phyloP scores from a whole-genome alignment of 768 basidiomycete genomes.

The Suillus alpinus region DNA sequence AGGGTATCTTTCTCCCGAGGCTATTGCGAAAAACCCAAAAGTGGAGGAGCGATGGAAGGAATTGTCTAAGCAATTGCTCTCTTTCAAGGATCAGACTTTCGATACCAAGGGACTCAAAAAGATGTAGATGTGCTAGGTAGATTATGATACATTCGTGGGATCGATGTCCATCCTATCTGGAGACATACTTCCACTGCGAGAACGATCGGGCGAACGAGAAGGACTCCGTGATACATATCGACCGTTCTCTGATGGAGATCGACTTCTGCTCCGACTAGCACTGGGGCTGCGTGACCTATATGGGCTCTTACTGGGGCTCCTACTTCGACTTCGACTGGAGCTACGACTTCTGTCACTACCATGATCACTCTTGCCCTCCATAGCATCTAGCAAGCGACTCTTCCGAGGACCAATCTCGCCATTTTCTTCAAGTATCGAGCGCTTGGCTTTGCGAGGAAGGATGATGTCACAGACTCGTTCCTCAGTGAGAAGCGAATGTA shows the following conservation, averaged over 20 bases:
- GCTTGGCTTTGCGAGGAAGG: slow-evolving; percentile 82
- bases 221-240: slow-evolving; percentile 68
- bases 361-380: slow-evolving; percentile 70
- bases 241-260: slow-evolving; percentile 43
- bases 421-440: slow-evolving; percentile 86
- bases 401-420: slow-evolving; percentile 84
- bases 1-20: slow-evolving; percentile 67
- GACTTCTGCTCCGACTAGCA: slow-evolving; percentile 15
- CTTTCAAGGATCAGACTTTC: slow-evolving; percentile 41
- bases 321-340: slow-evolving; percentile 24
- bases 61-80: slow-evolving; percentile 58
- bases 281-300: slow-evolving; percentile 27
- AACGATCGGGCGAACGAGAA: slow-evolving; percentile 47
- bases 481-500: slow-evolving; percentile 77
- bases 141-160: slow-evolving; percentile 16
- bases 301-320: slow-evolving; percentile 26
- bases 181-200: slow-evolving; percentile 60
- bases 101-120: slow-evolving; percentile 23
- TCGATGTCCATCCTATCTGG: slow-evolving; percentile 51
- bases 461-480: slow-evolving; percentile 97
- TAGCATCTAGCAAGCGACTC: slow-evolving; percentile 82
- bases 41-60: slow-evolving; percentile 69
- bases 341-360: slow-evolving; percentile 42
- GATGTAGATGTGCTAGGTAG: slow-evolving; percentile 17
- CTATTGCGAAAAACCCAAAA: slow-evolving; percentile 57